phyloP scores from a whole-genome alignment of 2,329 filamentous ascomycete genomes.

The Microdochium trichocladiopsis region DNA sequence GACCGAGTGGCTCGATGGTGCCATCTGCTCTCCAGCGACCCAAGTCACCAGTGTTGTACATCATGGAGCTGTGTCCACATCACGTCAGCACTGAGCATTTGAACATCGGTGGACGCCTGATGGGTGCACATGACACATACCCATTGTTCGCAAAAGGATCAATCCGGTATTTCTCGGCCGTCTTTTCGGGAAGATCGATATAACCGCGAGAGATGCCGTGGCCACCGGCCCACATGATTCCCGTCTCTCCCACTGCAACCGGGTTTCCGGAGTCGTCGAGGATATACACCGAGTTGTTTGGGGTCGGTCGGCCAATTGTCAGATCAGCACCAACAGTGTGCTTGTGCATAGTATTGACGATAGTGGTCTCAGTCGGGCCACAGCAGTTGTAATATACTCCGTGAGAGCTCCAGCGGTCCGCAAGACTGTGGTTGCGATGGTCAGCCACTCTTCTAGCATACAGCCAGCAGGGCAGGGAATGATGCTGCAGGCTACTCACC shows the following conservation, averaged over 20 bases:
- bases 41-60: slow-evolving; percentile 57
- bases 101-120: not conserved
- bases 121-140: slow-evolving; percentile 22
- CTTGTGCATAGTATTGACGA: slow-evolving; percentile 49
- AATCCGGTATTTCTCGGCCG: slow-evolving; percentile 36
- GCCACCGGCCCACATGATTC: slow-evolving; percentile 51
- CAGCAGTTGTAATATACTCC: slow-evolving; percentile 48
- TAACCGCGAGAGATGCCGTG: slow-evolving; percentile 48
- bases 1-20: slow-evolving; percentile 45
- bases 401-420: slow-evolving; percentile 45
- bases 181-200: slow-evolving; percentile 43
- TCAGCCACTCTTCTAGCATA: not conserved
- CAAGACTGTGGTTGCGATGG: slow-evolving; percentile 22
- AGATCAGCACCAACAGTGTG: slow-evolving; percentile 37
- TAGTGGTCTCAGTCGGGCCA: slow-evolving; percentile 53
- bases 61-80: slow-evolving; percentile 26
- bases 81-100: not conserved
- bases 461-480: slow-evolving; percentile 12
- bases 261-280: slow-evolving; percentile 38
- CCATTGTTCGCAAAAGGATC: slow-evolving; percentile 46
- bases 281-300: slow-evolving; percentile 50
- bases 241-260: slow-evolving; percentile 37
- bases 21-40: slow-evolving; percentile 47
- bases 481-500: slow-evolving; percentile 20
- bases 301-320: slow-evolving; percentile 47